Conservation (phyloP, 2,329 filamentous ascomycete species). For the Fusarium sarcochroum region DNA sequence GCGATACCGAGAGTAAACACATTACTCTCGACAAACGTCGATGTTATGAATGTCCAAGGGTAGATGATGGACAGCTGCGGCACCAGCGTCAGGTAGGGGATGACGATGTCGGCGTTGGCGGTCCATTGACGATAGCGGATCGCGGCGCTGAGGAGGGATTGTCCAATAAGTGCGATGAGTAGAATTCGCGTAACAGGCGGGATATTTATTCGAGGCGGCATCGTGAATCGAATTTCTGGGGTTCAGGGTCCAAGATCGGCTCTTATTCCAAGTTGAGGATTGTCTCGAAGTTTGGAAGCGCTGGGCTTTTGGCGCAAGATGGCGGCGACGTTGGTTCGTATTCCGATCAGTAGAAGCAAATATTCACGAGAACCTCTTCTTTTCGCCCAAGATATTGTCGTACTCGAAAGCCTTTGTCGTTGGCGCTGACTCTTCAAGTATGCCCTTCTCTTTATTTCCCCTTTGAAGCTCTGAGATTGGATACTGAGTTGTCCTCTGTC, state of each 20-base stretch:
- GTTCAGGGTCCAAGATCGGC: slow-evolving; percentile 12
- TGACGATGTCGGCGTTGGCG: slow-evolving; percentile 74
- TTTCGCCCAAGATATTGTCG: slow-evolving; percentile 8
- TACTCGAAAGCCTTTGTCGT: slow-evolving; percentile 21
- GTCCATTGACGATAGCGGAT: slow-evolving; percentile 81
- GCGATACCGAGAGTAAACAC: slow-evolving; percentile 87
- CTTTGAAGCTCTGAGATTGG: slow-evolving; percentile 38
- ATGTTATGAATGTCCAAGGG: slow-evolving; percentile 91
- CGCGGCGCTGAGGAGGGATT: slow-evolving; percentile 86
- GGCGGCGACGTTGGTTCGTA: slow-evolving; percentile 3
- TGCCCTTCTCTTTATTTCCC: slow-evolving; percentile 31
- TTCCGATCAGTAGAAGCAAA: background rate
- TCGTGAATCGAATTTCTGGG: slow-evolving; percentile 55
- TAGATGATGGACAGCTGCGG: slow-evolving; percentile 87
- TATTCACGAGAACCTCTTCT: background rate
- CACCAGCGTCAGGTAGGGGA: slow-evolving; percentile 90
- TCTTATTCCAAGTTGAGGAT: slow-evolving; percentile 20
- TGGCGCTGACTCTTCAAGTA: slow-evolving; percentile 17
- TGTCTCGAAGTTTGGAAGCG: slow-evolving; percentile 10
- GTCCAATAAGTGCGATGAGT: slow-evolving; percentile 79
- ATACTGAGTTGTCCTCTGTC: slow-evolving; percentile 41
- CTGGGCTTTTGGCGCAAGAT: slow-evolving; percentile 14
- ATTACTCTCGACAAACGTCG: slow-evolving; percentile 93
- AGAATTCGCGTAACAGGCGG: slow-evolving; percentile 90
- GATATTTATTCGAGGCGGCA: slow-evolving; percentile 90